Conservation (phyloP, 2,329 filamentous ascomycete genomes). For the Stachybotrys chlorohalonatus region DNA sequence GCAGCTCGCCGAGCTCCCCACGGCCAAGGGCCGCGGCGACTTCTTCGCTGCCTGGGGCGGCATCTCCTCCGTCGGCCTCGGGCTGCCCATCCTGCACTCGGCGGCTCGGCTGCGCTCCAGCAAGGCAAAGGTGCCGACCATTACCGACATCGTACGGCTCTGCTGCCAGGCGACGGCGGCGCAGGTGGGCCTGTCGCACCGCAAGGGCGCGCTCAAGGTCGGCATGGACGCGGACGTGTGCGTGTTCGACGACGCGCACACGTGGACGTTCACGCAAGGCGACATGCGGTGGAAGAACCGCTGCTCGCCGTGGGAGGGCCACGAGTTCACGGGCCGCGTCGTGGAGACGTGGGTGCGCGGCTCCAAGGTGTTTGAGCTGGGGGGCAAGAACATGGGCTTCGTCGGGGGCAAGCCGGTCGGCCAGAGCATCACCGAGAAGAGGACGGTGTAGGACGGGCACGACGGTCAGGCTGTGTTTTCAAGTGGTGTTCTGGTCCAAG, state of each 20-base stretch:
- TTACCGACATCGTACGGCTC: conserved; percentile 75
- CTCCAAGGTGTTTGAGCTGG: conserved; percentile 61
- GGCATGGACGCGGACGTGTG: conserved; percentile 88
- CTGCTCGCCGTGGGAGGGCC: conserved; percentile 83
- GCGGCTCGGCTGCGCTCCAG: conserved; percentile 55
- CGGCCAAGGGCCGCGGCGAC: conserved; percentile 51
- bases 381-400: conserved; percentile 42
- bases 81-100: conserved; percentile 83
- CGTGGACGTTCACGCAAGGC: conserved; percentile 62
- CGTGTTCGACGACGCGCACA: conserved; percentile 78
- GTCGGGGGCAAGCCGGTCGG: conserved; percentile 38
- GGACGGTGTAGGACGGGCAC: conserved; percentile 22
- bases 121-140: conserved; percentile 32
- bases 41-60: conserved; percentile 97
- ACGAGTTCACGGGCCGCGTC: conserved; percentile 67
- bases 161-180: conserved; percentile 80
- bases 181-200: conserved; percentile 75
- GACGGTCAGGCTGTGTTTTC: not conserved
- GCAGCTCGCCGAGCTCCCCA: conserved; percentile 14
- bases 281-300: conserved; percentile 95
- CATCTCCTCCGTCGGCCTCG: conserved; percentile 87
- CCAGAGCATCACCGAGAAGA: conserved; percentile 51
- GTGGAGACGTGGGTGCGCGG: conserved; percentile 81
- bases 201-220: conserved; percentile 65
- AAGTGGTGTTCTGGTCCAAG: too few relatives aligned